Evolutionary conservation across 352 stramenopile genomes (phyloP), one percentile per base, ranked within the genome.

Genomic region (Pythium brassicae): DNA sequence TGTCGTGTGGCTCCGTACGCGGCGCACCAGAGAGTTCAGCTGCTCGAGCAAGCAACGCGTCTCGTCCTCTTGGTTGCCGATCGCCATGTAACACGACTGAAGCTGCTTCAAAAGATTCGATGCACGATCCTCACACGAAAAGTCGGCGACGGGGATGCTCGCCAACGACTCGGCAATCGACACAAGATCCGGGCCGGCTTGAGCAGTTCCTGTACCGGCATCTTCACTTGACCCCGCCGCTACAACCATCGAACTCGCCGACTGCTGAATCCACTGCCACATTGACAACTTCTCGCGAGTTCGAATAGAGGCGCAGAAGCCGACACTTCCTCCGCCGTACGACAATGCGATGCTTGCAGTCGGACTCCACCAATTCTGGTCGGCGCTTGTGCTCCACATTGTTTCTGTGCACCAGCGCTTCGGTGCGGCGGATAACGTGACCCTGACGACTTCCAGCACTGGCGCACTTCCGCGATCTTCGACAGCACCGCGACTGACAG

Each of bases 41-140:
- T 42, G 46, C 45, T 32, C n/a, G 20, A 65, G 10, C 25, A 65
- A 43, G 17, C 34, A n/a, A 23, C 59, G 35, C 19, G 59, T 55
- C 32, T 65, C 59, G 12, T 65, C 59, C n/a, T 55, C 53, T 3
- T 57, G 12, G 25, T 26, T 44, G 20, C 59, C 59, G n/a, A 65
- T 53, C 19, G 9, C 34, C 9, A 15, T 20, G 27, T 26, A 57
- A 45, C 59, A 65, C 4, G 25, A 14, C 4, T 55, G 52, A 4
- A 65, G 29, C 26, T 50, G 59, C 7, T 57, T 12, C 19, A 43
- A 17, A 20, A 60, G 50, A 22, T n/a, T 47, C 6, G 19, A 23
- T 29, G 39, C 19, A 14, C n/a, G 37, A 15, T 9, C 8, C 14
- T 14, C 35, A 2, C 17, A 19, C 35, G n/a, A n/a, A 51, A 57